Percentiles rank a stretch among this genome's conserved stretches.
Conservation (phyloP, 192 early-diverging fungal species). For the Coemansia sp. region DNA sequence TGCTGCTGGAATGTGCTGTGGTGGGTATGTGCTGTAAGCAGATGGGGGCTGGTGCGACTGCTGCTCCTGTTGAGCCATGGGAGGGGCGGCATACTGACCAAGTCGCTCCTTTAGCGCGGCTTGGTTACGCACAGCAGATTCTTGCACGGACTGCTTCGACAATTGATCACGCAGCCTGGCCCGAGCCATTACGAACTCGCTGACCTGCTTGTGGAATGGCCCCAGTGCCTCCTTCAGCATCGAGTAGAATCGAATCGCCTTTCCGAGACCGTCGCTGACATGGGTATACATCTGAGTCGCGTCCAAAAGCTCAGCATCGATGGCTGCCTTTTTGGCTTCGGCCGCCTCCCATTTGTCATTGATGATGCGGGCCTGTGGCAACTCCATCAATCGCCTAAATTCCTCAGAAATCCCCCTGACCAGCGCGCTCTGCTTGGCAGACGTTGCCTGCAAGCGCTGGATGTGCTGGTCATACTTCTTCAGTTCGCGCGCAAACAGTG, state of each 20-base stretch:
- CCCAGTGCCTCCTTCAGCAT: constrained; percentile 55
- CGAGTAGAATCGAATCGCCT: constrained; percentile 61
- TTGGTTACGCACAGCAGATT: constrained; percentile 59
- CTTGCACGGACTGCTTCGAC: constrained; percentile 51
- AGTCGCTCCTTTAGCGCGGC: constrained; percentile 60
- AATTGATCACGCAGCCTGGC: constrained; percentile 56
- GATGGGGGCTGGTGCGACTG: constrained; percentile 3
- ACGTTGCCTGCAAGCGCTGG: constrained; percentile 67
- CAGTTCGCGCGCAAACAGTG: constrained; percentile 87
- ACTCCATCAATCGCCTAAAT: constrained; percentile 73
- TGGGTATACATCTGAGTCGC: constrained; percentile 65
- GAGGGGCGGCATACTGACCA: constrained; percentile 43
- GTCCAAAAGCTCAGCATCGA: constrained; percentile 68
- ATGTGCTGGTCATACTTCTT: constrained; percentile 85
- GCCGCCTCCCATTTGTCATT: constrained; percentile 67
- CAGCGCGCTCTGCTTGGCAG: constrained; percentile 71
- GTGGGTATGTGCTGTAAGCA: constrained; percentile 10
- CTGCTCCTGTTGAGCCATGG: constrained; percentile 10
- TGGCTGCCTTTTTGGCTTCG: constrained; percentile 60
- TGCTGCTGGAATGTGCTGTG: constrained; percentile 7
- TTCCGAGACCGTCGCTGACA: constrained; percentile 60
- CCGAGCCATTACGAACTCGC: constrained; percentile 58
- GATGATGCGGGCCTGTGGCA: constrained; percentile 64
- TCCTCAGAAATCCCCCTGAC: constrained; percentile 73
- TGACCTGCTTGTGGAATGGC: constrained; percentile 46